Evolutionary conservation across 805 yeast genomes (phyloP).

Genomic region (Phaffomyces antillensis): DNA sequence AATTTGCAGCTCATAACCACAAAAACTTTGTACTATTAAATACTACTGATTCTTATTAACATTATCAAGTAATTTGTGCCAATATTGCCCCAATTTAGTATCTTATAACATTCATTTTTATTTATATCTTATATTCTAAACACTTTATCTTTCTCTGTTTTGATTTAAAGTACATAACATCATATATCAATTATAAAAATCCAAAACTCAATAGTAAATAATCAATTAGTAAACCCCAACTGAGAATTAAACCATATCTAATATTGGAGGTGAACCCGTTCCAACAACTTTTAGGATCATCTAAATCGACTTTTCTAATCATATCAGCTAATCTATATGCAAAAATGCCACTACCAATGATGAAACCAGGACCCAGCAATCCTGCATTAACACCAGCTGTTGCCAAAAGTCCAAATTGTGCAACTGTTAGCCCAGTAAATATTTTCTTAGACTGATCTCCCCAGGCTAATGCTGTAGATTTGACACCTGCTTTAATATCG

Average conservation of each 20-base stretch:
- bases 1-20: too few species aligned
- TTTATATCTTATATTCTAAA: too few species aligned
- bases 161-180: neutral
- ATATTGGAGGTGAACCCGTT: slow-evolving; percentile 70
- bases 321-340: slow-evolving; percentile 60
- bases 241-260: slow-evolving; percentile 62
- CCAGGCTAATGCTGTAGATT: slow-evolving; percentile 95
- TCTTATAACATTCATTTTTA: too few species aligned
- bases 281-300: slow-evolving; percentile 81
- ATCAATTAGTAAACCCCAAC: slow-evolving; percentile 61
- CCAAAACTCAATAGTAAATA: slow-evolving; percentile 47
- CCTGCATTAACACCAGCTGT: slow-evolving; percentile 70
- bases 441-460: slow-evolving; percentile 70
- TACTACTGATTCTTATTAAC: too few species aligned
- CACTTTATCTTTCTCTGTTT: neutral
- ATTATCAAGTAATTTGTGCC: too few species aligned
- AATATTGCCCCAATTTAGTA: too few species aligned
- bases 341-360: slow-evolving; percentile 57
- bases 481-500: slow-evolving; percentile 86
- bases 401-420: slow-evolving; percentile 59
- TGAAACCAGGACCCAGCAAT: slow-evolving; percentile 78
- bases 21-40: too few species aligned
- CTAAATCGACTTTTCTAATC: slow-evolving; percentile 70
- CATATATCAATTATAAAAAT: slow-evolving; percentile 24
- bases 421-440: slow-evolving; percentile 52